Base-by-base conservation (phyloP, 225 moss, liverwort and hornwort species). In the Lunularia cruciata region DNA sequence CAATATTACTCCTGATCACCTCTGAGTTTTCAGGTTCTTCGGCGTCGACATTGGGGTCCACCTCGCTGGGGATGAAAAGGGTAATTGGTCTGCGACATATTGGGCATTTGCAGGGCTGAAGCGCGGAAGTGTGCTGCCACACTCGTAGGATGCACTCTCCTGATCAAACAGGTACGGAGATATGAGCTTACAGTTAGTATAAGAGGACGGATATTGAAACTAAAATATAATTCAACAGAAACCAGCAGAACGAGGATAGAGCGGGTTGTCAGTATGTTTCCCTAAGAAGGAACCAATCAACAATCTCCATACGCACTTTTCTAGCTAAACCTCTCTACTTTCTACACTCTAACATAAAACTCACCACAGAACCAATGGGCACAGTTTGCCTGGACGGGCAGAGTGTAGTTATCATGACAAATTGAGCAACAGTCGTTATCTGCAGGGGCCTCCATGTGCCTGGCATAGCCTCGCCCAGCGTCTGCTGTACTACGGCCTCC, bases 361-460 rank as follows among this genome's bases (percentile, higher is more conserved):
- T 79, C 67, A 90, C 90, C 92, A 72, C 95, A 96, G 73, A 96
- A 96, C 95, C 95, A 96, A 70, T 96, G 95, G 47, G 95, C 89
- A 49, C 95, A 96, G 69, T 96, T 96, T 48, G 95, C 92, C 81
- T 96, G 95, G 68, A 87, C 92, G 34, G 90, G 92, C 75, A 96
- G 72, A 30, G 78, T 89, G 67, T 92, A 96, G 62, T 81, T 76
- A 78, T 96, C 92, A 85, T 90, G 90, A 75, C 92, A 96, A 55
- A 96, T 92, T 38, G 95, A 87, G 72, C 95, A 95, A 66, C 84
- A 85, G 69, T 95, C 95, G 51, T 91, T 89, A 36, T 88, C 92
- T 3, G 92, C 84, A 66, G 95, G 95, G n/a, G 86, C 67, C 55
- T 95, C 90, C 95, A 92, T 92, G 70, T 61, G 83, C 57, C 82